Base-by-base conservation (phyloP, 2,329 filamentous ascomycete species). In the Daldinia sp. region DNA sequence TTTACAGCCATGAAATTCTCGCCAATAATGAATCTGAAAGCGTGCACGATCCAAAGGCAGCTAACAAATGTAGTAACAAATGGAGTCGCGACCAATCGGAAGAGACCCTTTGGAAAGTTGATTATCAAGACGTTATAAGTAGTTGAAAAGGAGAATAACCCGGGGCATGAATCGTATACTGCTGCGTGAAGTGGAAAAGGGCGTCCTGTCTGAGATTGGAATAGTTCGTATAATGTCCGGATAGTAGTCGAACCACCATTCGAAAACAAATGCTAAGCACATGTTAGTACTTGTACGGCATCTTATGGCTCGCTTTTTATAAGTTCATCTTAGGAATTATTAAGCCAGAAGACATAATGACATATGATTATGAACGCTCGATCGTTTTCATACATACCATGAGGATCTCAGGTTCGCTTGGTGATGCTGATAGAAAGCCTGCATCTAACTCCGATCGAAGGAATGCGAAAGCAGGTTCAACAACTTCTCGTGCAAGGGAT, bases 161-260 rank as follows among this genome's bases (percentile, higher is more conserved):
- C 85, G 0, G 85, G 84, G 23, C 81, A 81, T 0, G 85, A 85
- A 74, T 87, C 85, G 69, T 84, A 81, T 10, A 86, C 72, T 20
- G 81, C 78, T 5, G 81, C 77, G 68, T 86, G 81, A 6, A 78
- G 74, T 33, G 84, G 84, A 58, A 85, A 76, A 2, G 74, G 30
- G 37, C 51, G 69, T 15, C 73, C 74, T 48, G 71, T 75, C 48
- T 73, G 66, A 46, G 68, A 65, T 39, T 70, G 74, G 61, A 81
- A 83, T 12, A 77, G 72, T 30, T 75, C 69, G 60, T 81, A 81
- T 18, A 85, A 72, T 41, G 79, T 77, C 35, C 75, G 75, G 18
- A 84, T 80, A 35, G 81, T 81, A 59, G 80, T 79, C 26, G 81
- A 78, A 53, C 86, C 86, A 60, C 85, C 85, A 69, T 88, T 87